Conservation (phyloP, 768 basidiomycete species). For the Mycena metata region DNA sequence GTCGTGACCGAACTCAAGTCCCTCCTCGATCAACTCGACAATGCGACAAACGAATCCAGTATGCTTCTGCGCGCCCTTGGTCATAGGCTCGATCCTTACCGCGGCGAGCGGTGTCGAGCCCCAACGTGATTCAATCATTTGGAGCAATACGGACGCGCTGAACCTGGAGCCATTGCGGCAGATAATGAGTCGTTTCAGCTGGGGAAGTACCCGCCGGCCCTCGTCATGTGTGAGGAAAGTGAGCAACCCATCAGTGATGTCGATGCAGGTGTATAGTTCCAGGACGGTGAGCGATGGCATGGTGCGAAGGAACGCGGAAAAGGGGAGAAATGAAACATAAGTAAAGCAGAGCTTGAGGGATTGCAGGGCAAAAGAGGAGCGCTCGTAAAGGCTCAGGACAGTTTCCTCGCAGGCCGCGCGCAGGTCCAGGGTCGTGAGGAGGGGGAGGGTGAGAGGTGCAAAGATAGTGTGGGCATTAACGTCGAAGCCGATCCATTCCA, state of each 20-base stretch:
- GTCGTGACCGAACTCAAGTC: too few species aligned
- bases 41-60: too few species aligned
- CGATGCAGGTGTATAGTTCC: background rate
- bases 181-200: background rate
- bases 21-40: too few species aligned
- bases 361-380: slow-evolving; percentile 6
- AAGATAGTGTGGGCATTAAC: slow-evolving; percentile 1
- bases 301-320: slow-evolving; percentile 2
- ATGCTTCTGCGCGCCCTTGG: too few species aligned
- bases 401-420: background rate
- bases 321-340: background rate
- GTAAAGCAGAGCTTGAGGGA: background rate
- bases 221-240: slow-evolving; percentile 11
- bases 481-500: background rate
- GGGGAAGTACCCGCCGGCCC: background rate
- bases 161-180: background rate
- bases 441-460: slow-evolving; percentile 9
- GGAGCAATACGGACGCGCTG: background rate
- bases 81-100: too few species aligned
- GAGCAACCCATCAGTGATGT: slow-evolving; percentile 10
- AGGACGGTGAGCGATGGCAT: slow-evolving; percentile 22
- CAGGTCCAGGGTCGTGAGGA: background rate
- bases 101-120: slow-evolving; percentile 13
- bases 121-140: slow-evolving; percentile 24
- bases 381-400: background rate